Evolutionary conservation across 306 rosid species (phyloP).

Genomic region (Rubus idaeus): DNA sequence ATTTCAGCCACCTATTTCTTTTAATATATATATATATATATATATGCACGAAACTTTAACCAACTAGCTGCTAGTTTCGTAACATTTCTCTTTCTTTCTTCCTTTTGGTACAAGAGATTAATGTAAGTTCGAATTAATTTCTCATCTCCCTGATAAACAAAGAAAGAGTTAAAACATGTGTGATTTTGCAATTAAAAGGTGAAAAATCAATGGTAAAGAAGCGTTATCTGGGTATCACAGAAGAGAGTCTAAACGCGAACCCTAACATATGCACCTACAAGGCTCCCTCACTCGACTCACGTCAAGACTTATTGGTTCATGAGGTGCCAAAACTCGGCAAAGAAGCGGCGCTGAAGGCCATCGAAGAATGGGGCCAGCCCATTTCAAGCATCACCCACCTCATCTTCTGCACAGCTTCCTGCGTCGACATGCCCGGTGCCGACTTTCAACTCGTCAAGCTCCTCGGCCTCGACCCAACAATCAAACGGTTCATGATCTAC

Average conservation of each 20-base stretch:
- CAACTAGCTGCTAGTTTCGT: too few relatives aligned
- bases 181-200: conserved; percentile 3
- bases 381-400: conserved; percentile 41
- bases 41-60: too few relatives aligned
- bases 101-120: too few relatives aligned
- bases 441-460: conserved; percentile 37
- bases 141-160: too few relatives aligned
- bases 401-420: conserved; percentile 37
- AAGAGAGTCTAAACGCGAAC: conserved; percentile 31
- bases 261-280: conserved; percentile 27
- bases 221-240: conserved; percentile 27
- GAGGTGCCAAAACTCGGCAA: conserved; percentile 44
- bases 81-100: too few relatives aligned
- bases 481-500: conserved; percentile 39
- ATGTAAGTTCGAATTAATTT: too few relatives aligned
- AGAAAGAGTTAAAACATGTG: neutral
- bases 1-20: too few relatives aligned
- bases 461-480: conserved; percentile 35
- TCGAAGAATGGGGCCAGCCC: conserved; percentile 43
- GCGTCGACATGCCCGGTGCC: conserved; percentile 43
- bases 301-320: conserved; percentile 33
- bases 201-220: conserved; percentile 35
- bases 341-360: conserved; percentile 41
- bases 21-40: too few relatives aligned
- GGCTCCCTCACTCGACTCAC: conserved; percentile 29